Evolutionary conservation across 1,139 yeast genomes (phyloP).

Genomic region (Geotrichum citri-aurantii): DNA sequence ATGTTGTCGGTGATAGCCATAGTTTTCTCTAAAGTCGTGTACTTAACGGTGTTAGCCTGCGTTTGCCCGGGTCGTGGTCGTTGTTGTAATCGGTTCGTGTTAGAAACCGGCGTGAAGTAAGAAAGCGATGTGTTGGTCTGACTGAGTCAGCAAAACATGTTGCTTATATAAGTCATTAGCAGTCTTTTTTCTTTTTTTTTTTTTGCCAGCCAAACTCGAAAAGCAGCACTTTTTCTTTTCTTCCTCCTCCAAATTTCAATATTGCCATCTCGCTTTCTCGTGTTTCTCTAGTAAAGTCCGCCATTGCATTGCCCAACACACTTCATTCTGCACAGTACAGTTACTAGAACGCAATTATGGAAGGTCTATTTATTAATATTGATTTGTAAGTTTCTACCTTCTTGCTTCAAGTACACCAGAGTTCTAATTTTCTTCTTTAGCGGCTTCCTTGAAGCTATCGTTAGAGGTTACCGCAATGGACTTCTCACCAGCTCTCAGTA

Average conservation of each 20-base stretch:
- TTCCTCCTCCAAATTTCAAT: background rate
- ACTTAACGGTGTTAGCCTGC: background rate
- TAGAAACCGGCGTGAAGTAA: background rate
- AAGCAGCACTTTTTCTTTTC: conserved; percentile 10
- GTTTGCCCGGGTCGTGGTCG: background rate
- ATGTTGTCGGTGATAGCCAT: background rate
- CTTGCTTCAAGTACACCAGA: background rate
- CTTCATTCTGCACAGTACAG: background rate
- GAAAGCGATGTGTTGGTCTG: background rate
- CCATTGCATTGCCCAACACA: background rate
- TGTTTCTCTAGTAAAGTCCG: background rate
- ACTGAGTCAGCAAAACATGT: background rate
- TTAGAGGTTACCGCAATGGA: conserved; percentile 89
- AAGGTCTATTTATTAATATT: conserved; percentile 79
- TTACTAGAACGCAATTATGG: conserved; percentile 46
- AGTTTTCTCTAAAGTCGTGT: background rate
- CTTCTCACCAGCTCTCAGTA: conserved; percentile 73
- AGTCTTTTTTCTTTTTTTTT: background rate
- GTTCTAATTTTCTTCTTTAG: conserved; percentile 26
- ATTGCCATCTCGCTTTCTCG: background rate
- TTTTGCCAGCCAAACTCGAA: background rate
- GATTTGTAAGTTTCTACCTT: conserved; percentile 43
- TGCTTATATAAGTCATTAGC: background rate
- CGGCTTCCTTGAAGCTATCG: conserved; percentile 91
- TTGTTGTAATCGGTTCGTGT: background rate